Percentiles rank a stretch among this genome's conserved stretches.
phyloP scores from a whole-genome alignment of 2,329 filamentous ascomycete genomes.

The Pseudogymnoascus sp. region DNA sequence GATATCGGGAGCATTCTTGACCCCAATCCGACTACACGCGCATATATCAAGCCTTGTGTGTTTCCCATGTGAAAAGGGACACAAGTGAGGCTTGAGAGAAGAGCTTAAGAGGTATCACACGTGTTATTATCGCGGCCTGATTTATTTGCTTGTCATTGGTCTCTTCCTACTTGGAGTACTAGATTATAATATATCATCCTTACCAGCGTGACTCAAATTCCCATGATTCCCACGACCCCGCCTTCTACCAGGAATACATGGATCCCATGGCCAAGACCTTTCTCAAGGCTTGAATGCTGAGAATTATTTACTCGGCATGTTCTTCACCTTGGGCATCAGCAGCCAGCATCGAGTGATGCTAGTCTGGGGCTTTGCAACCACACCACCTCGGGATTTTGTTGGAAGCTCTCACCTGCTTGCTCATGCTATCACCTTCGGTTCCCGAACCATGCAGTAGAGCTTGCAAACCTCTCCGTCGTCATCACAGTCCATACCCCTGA shows the following conservation, averaged over 20 bases:
- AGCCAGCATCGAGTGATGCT: neutral
- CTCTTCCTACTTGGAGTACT: neutral
- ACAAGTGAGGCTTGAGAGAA: neutral
- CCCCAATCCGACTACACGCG: neutral
- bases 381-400: neutral
- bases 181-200: neutral
- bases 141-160: neutral
- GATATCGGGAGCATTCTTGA: slow-evolving; percentile 5
- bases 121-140: neutral
- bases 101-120: neutral
- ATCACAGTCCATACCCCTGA: slow-evolving; percentile 59
- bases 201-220: neutral
- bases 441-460: slow-evolving; percentile 43
- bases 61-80: neutral
- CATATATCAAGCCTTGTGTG: neutral
- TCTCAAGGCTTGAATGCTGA: neutral
- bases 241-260: neutral
- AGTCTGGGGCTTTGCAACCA: neutral
- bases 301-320: neutral
- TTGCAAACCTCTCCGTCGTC: slow-evolving; percentile 52
- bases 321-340: neutral
- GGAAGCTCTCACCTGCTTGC: neutral
- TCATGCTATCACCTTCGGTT: slow-evolving; percentile 26
- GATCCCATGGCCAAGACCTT: neutral
- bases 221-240: neutral